Evolutionary conservation across 225 moss, liverwort and hornwort species (phyloP), one percentile per base, ranked within the genome.

Genomic region (Rhytidiadelphus loreus): DNA sequence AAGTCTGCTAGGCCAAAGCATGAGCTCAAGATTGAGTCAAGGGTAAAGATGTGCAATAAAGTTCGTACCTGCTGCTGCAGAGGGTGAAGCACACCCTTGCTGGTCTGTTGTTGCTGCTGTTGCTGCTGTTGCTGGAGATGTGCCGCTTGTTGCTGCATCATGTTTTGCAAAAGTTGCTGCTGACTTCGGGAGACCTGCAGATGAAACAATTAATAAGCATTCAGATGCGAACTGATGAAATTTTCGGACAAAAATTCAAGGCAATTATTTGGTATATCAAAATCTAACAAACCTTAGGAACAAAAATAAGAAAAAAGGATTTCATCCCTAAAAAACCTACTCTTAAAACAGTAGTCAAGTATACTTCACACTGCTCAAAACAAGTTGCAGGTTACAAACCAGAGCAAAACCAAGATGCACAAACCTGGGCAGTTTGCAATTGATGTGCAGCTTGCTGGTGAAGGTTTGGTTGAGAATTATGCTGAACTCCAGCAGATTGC

Each of bases 111-210:
- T 87, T 94, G 94, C 91, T 92, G 94, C 77, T 94, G 92, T 87
- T 94, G 94, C 89, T 92, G 94, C 77, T 94, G 92, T 87, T 94
- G 94, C 89, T 94, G 94, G 41, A 89, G 90, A 81, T 92, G 92
- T 41, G 86, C 90, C 64, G 90, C 92, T 89, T 91, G 91, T 78
- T 94, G 94, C 68, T 94, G 92, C 86, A 94, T 94, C 78, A 94
- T 90, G 55, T 62, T 92, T 56, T 89, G 89, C 83, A 93, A 68
- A 89, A 93, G 91, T 65, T 94, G 92, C 85, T 94, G 94, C 88
- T 92, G 94, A n/a, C 86, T 91, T 83, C 88, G 93, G 19, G 87
- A 78, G 83, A 89, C 90, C 94, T 94, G 82, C 86, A 86, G 22
- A 92, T 83, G 35, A 78, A 61, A 81, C 23, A 22, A 93, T 13